These are phyloP conservation scores for Alnus rubra DNA, from an alignment of 306 rosid species.

Conservation along the genomic window DNA sequence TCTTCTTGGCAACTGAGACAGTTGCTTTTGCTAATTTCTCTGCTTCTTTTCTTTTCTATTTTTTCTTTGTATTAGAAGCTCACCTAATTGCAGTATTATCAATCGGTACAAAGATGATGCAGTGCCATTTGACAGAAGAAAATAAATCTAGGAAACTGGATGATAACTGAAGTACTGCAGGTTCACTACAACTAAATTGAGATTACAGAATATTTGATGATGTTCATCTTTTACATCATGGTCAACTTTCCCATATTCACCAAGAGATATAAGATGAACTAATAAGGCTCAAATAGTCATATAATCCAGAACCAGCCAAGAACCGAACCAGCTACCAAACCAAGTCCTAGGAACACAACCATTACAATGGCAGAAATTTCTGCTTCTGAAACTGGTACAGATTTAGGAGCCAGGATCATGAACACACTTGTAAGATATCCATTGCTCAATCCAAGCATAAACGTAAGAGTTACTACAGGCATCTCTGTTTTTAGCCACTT, in stretches of 20 bases:
- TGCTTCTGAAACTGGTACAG: conserved; percentile 60
- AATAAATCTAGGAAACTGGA: no score
- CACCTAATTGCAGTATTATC: no score
- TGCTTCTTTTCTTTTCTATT: no score
- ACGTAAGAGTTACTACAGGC: conserved; percentile 61
- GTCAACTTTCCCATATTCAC: background rate
- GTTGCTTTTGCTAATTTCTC: no score
- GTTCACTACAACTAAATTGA: background rate
- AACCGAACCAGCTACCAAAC: conserved; percentile 84
- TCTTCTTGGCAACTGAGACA: no score
- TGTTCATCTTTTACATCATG: background rate
- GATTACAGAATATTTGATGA: background rate
- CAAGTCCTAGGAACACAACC: conserved; percentile 77
- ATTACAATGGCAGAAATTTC: conserved; percentile 80
- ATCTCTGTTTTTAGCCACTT: conserved; percentile 73
- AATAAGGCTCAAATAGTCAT: conserved; percentile 30
- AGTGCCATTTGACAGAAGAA: no score
- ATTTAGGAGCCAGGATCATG: conserved; percentile 75
- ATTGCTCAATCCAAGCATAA: conserved; percentile 78
- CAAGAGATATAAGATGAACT: background rate
- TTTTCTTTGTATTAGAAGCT: no score
- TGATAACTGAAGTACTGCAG: no score
- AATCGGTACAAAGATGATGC: no score
- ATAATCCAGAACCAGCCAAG: conserved; percentile 85
- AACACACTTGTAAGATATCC: conserved; percentile 84